These are phyloP conservation scores for Xylariaceae sp. DNA, from an alignment of 2,329 filamentous ascomycete genomes.

Conservation along the genomic window DNA sequence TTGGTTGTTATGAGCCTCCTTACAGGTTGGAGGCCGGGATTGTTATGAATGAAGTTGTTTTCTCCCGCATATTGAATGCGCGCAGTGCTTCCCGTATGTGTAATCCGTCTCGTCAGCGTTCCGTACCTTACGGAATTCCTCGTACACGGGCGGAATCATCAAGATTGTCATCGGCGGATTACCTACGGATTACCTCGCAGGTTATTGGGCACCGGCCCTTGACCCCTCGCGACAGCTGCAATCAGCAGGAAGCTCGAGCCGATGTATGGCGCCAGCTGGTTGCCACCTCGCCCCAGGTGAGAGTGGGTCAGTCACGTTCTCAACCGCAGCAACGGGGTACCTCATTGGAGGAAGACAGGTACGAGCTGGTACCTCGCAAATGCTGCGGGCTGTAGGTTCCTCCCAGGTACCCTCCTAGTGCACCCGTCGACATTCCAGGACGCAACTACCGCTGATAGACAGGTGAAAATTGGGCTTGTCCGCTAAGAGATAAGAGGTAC, in stretches of 20 bases:
- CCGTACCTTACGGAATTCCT: too few relatives aligned
- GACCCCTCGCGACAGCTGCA: neutral
- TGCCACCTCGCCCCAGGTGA: neutral
- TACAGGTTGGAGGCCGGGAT: too few relatives aligned
- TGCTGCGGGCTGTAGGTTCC: neutral
- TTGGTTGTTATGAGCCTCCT: too few relatives aligned
- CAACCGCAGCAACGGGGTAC: too few relatives aligned
- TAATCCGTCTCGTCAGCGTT: too few relatives aligned
- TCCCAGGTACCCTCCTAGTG: too few relatives aligned
- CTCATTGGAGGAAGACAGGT: neutral
- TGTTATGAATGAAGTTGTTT: too few relatives aligned
- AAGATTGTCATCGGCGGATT: too few relatives aligned
- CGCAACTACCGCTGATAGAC: neutral
- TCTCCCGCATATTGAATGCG: too few relatives aligned
- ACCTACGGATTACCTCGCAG: too few relatives aligned
- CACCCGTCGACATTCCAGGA: neutral
- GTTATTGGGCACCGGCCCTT: neutral
- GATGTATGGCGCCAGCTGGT: neutral
- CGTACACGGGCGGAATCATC: too few relatives aligned
- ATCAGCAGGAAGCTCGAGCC: neutral
- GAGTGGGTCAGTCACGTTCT: neutral
- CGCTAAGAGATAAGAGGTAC: neutral
- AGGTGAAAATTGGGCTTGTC: neutral
- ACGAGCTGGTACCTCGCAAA: neutral
- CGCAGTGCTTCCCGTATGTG: too few relatives aligned